Evolutionary conservation across 306 rosid species (phyloP), one percentile per base, ranked within the genome.

Genomic region (Boehmeria nivea): DNA sequence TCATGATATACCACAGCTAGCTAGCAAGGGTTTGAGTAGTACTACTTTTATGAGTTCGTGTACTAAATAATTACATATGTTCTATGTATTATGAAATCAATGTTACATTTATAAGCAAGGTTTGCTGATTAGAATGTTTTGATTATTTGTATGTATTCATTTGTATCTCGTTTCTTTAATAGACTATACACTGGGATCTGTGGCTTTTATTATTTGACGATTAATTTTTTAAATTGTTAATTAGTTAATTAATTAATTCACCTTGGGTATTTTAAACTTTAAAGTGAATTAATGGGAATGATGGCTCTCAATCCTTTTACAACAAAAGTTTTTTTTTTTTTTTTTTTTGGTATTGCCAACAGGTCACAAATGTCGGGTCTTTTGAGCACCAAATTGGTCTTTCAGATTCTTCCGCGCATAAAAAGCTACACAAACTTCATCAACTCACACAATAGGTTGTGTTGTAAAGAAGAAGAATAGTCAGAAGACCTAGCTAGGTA

Each of bases 231-330:
- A n/a, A 3, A 33, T 33, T 19, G 23, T 52, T 52, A 28, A 17
- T 53, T 31, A 19, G 12, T 4, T 59, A 19, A 63, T n/a, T 47
- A 51, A 34, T 58, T 49, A 54, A 43, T 16, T n/a, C n/a, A n/a
- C n/a, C n/a, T n/a, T n/a, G n/a, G n/a, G n/a, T 34, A 31, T 51
- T 31, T 59, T 12, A 51, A 45, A 65, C 71, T 53, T 60, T 50
- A 72, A 57, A 67, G 81, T 47, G 56, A 62, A 52, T 22, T 17
- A 34, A 19, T 14, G 57, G 74, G 80, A 80, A 86, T 83, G 91
- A 86, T 86, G 95, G 84, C 52, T 76, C 76, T 81, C 88, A 78
- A 78, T 69, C 85, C 83, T 63, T 69, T 73, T 48, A 20, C 61
- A 69, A 85, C 66, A 76, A 80, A 75, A 71, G 78, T 64, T 52